A percentile compares a stretch with the other conserved stretches of the same genome.
Evolutionary conservation across 139 green algal genomes (phyloP).

Genomic region (Bryopsis sp.): DNA sequence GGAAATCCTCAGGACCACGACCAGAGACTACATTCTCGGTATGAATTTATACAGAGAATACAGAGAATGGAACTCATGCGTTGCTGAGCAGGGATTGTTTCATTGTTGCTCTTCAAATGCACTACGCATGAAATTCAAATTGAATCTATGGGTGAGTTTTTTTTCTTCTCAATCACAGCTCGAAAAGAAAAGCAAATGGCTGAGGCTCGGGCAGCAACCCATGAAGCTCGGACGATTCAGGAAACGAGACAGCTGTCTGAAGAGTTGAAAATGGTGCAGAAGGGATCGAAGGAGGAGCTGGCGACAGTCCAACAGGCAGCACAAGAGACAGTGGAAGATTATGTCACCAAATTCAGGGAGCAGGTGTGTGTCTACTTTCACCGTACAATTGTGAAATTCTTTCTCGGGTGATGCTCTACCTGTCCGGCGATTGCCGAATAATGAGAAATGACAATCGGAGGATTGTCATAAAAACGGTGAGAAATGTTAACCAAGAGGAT

Average conservation of each 20-base stretch:
- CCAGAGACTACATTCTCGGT: conserved; percentile 70
- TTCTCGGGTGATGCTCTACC: too few species aligned
- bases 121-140: background rate
- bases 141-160: background rate
- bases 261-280: background rate
- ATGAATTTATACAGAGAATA: conserved; percentile 1
- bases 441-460: too few species aligned
- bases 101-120: too few species aligned
- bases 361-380: conserved; percentile 23
- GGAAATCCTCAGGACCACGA: conserved; percentile 58
- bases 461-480: too few species aligned
- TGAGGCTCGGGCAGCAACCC: conserved; percentile 34
- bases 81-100: too few species aligned
- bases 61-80: background rate
- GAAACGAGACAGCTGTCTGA: conserved; percentile 21
- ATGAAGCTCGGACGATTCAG: conserved; percentile 27
- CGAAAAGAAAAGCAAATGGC: conserved; percentile 44
- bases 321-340: conserved; percentile 28
- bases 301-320: conserved; percentile 12
- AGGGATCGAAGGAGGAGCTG: background rate
- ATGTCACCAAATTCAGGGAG: conserved; percentile 27
- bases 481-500: too few species aligned
- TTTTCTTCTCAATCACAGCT: conserved; percentile 33
- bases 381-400: background rate
- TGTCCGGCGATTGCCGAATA: too few species aligned